Percentiles rank a stretch among this genome's conserved stretches.
These are phyloP conservation scores for Ascoidea asiatica DNA, from an alignment of 805 yeast genomes.

Conservation along the genomic window DNA sequence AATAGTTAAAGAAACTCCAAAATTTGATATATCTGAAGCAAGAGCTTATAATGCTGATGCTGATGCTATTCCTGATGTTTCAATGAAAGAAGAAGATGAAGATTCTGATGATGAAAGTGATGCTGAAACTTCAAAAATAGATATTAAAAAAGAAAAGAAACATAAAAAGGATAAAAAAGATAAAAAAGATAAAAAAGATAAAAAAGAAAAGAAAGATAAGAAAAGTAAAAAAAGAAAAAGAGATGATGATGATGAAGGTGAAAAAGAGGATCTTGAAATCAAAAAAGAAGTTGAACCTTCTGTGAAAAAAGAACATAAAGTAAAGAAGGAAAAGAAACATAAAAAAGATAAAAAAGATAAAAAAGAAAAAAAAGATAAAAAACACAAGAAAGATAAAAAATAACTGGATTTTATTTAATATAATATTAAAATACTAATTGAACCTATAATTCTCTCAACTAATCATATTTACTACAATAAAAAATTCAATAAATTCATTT, in stretches of 20 bases:
- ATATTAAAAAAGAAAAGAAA: constrained; percentile 21
- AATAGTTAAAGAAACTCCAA: constrained; percentile 70
- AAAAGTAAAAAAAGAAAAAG: constrained; percentile 18
- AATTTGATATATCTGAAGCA: constrained; percentile 75
- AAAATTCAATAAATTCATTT: no score
- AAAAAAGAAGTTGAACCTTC: constrained; percentile 19
- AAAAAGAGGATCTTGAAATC: constrained; percentile 16
- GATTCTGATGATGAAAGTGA: constrained; percentile 26
- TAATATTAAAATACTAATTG: constrained; percentile 7
- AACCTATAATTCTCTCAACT: no score
- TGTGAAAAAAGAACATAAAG: constrained; percentile 22
- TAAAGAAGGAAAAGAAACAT: constrained; percentile 19
- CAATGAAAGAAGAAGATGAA: constrained; percentile 18
- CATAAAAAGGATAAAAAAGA: constrained; percentile 17
- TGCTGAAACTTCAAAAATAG: constrained; percentile 21
- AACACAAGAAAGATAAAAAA: constrained; percentile 6
- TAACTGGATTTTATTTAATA: constrained; percentile 5
- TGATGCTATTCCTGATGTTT: constrained; percentile 46
- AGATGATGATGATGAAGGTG: constrained; percentile 16
- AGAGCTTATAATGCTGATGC: constrained; percentile 92
- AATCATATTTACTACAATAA: no score
- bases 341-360: constrained; percentile 21
- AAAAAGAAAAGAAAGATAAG: constrained; percentile 22
- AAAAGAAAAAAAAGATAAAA: constrained; percentile 10
- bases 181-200: constrained; percentile 17